Base-by-base conservation (phyloP, 352 stramenopile genomes). In the Phytophthora parvispora region DNA sequence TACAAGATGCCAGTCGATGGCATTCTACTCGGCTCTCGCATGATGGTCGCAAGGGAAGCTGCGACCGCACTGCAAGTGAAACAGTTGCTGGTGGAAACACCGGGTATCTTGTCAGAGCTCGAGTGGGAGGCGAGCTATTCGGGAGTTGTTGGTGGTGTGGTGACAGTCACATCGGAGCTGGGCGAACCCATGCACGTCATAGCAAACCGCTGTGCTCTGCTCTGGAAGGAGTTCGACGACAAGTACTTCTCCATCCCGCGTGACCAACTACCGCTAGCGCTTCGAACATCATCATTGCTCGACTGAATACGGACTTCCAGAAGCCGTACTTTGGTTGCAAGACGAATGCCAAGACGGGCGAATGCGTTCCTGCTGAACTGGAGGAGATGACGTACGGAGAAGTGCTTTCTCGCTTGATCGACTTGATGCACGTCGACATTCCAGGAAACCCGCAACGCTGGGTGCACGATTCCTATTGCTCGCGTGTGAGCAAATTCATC, bases 31-130 rank as follows among this genome's bases (percentile, higher is more conserved):
- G 91, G 76, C 25, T 97, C 89, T 24, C 87, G 91, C 31, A 78
- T 96, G 16, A 96, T 97, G 88, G 89, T 94, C 27, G 89, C 90
- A 6, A 94, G 94, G 66, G 89, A 97, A 70, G 89, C 91, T n/a
- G 83, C 91, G 24, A 97, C 91, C 1, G 86, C 87, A 2, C 75
- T 74, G 2, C 88, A 93, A 38, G 89, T 97, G 13, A 97, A 97
- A 78, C 74, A 93, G 66, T 64, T 97, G 20, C 78, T 97, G 5
- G 91, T 97, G 10, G 81, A 85, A 24, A 96, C 91, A 0, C 78
- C 82, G 20, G 91, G 90, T 31, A 89, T 97, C 42, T 64, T 76
- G 34, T 84, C 84, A 7, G 89, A 97, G 65, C 43, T 79, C 18
- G 78, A 90, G 42, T 96, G 88, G 91, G 88, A 97, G 69, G 70